Conservation (phyloP, 495 filamentous ascomycete species). For the Pseudomonodictys pantanalensis region DNA sequence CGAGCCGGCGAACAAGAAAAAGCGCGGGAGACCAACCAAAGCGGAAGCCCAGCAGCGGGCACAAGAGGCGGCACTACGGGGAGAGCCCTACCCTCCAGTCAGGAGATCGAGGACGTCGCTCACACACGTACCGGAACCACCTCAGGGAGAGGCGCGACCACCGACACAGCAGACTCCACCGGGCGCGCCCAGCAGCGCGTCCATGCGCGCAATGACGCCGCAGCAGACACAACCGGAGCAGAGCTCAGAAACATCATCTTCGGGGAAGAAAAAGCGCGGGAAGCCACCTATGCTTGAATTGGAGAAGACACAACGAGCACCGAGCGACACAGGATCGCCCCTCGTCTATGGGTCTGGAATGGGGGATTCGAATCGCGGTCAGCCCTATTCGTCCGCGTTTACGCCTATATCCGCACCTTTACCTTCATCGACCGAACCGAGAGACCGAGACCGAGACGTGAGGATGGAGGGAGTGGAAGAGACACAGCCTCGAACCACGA, state of each 20-base stretch:
- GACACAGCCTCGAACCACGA: slow-evolving; percentile 29
- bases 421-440: slow-evolving; percentile 23
- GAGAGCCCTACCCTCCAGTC: slow-evolving; percentile 26
- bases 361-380: slow-evolving; percentile 14
- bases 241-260: slow-evolving; percentile 26
- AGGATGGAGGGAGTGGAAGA: slow-evolving; percentile 37
- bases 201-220: slow-evolving; percentile 7
- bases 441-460: slow-evolving; percentile 27
- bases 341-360: slow-evolving; percentile 15
- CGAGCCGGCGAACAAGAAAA: slow-evolving; percentile 50
- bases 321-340: slow-evolving; percentile 27
- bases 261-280: slow-evolving; percentile 29
- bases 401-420: slow-evolving; percentile 32
- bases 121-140: slow-evolving; percentile 12
- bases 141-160: slow-evolving; percentile 13
- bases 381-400: slow-evolving; percentile 28
- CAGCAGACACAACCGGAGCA: slow-evolving; percentile 19
- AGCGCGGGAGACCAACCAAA: slow-evolving; percentile 47
- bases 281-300: slow-evolving; percentile 31
- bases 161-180: slow-evolving; percentile 16
- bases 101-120: slow-evolving; percentile 22
- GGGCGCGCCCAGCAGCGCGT: neutral
- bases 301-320: slow-evolving; percentile 18
- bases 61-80: slow-evolving; percentile 29
- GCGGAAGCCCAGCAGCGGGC: slow-evolving; percentile 38